Conservation (phyloP, 2,329 filamentous ascomycete species). For the Penicillium vulpinum region DNA sequence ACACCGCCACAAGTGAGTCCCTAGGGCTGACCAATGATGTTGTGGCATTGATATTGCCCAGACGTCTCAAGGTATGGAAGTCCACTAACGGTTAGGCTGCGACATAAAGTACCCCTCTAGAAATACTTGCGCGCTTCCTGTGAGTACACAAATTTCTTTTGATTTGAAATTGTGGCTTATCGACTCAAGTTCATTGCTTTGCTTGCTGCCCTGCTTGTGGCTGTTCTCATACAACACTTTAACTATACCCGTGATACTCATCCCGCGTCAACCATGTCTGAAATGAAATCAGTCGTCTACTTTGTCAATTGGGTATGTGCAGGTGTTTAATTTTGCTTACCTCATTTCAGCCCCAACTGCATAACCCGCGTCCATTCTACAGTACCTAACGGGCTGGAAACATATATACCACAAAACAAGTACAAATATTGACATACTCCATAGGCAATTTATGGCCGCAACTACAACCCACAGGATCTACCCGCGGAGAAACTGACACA, state of each 20-base stretch:
- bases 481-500: slow-evolving; percentile 82
- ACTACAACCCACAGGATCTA: slow-evolving; percentile 80
- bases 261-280: slow-evolving; percentile 25
- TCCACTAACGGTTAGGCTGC: slow-evolving; percentile 30
- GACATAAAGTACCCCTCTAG: slow-evolving; percentile 24
- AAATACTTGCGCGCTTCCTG: not conserved
- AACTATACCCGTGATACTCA: slow-evolving; percentile 10
- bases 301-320: slow-evolving; percentile 48
- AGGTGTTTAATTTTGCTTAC: slow-evolving; percentile 12
- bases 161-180: slow-evolving; percentile 15
- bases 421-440: not conserved
- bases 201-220: slow-evolving; percentile 15
- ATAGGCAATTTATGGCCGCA: slow-evolving; percentile 79
- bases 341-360: not conserved
- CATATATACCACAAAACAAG: not conserved
- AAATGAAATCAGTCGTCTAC: slow-evolving; percentile 42
- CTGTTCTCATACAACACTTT: slow-evolving; percentile 18
- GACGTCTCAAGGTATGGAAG: slow-evolving; percentile 20
- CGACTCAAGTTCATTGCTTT: slow-evolving; percentile 7
- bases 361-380: not conserved
- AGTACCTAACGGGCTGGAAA: not conserved
- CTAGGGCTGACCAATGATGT: slow-evolving; percentile 22
- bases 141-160: not conserved
- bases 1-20: slow-evolving; percentile 14
- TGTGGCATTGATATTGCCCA: slow-evolving; percentile 18